Conservation (phyloP, 352 stramenopile genomes). For the Pythium chondricola region DNA sequence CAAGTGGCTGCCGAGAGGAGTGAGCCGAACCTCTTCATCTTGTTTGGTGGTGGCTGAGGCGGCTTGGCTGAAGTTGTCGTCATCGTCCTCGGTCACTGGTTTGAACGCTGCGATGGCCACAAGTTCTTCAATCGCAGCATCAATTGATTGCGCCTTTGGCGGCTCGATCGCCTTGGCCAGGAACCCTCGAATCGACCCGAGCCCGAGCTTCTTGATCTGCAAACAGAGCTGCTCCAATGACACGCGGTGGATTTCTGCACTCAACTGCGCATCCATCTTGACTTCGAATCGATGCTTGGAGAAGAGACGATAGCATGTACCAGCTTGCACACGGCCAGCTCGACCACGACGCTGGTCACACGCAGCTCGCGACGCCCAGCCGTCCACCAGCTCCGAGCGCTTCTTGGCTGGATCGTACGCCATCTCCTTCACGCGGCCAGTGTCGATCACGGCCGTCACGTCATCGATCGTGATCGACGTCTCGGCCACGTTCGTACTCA, state of each 20-base stretch:
- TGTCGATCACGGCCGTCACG: slow-evolving; percentile 83
- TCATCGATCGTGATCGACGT: slow-evolving; percentile 89
- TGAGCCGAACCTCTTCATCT: slow-evolving; percentile 74
- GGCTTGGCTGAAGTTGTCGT: background rate
- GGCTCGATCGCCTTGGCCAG: slow-evolving; percentile 88
- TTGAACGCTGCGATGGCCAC: slow-evolving; percentile 86
- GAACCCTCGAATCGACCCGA: slow-evolving; percentile 70
- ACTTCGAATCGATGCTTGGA: slow-evolving; percentile 52
- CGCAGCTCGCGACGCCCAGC: slow-evolving; percentile 73
- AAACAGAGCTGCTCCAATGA: slow-evolving; percentile 83
- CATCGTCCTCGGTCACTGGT: slow-evolving; percentile 12
- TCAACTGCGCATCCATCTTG: slow-evolving; percentile 60
- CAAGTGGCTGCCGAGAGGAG: slow-evolving; percentile 88
- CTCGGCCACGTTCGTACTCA: slow-evolving; percentile 88
- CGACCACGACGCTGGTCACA: slow-evolving; percentile 82
- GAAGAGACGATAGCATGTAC: slow-evolving; percentile 77
- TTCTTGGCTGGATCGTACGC: slow-evolving; percentile 69
- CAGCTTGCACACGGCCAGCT: slow-evolving; percentile 72
- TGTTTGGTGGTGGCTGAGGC: background rate
- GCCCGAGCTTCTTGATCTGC: slow-evolving; percentile 80
- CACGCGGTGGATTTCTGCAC: slow-evolving; percentile 85
- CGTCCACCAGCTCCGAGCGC: slow-evolving; percentile 74
- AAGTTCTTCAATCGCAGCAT: slow-evolving; percentile 89
- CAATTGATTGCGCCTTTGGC: slow-evolving; percentile 84
- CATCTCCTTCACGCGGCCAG: slow-evolving; percentile 86